phyloP scores from a whole-genome alignment of 768 basidiomycete genomes.

The Amanita subjunquillea region DNA sequence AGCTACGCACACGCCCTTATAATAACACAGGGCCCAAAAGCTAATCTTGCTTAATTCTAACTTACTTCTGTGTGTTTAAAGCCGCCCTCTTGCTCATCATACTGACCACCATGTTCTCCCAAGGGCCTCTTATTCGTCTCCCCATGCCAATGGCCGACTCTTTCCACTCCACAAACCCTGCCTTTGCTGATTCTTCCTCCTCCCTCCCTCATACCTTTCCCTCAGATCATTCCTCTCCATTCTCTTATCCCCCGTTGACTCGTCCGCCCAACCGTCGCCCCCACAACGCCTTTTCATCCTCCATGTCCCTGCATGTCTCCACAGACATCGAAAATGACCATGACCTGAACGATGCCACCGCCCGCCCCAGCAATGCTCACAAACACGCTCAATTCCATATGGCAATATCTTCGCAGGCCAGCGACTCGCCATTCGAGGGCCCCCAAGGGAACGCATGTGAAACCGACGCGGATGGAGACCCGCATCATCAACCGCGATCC shows the following conservation, averaged over 20 bases:
- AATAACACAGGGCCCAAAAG: constrained; percentile 3
- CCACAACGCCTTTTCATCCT: constrained; percentile 13
- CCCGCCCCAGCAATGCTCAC: constrained; percentile 38
- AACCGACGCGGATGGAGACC: background rate
- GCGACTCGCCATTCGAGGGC: background rate
- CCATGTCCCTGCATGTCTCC: constrained; percentile 24
- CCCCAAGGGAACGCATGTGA: background rate
- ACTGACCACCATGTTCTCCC: constrained; percentile 2
- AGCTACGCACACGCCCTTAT: constrained; percentile 1
- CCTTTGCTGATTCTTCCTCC: constrained; percentile 21
- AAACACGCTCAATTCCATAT: constrained; percentile 32
- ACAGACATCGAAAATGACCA: constrained; percentile 29
- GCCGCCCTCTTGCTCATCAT: background rate
- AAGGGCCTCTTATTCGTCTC: background rate
- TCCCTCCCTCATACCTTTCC: constrained; percentile 22
- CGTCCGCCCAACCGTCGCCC: constrained; percentile 14
- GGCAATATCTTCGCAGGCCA: background rate
- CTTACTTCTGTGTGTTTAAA: constrained; percentile 1
- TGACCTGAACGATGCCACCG: constrained; percentile 37
- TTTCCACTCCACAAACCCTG: background rate
- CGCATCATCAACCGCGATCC: constrained; percentile 5
- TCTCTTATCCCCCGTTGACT: constrained; percentile 9
- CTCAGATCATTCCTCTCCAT: constrained; percentile 12
- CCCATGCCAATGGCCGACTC: background rate
- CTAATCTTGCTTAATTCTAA: constrained; percentile 6